Evolutionary conservation across 169 alveolate species (phyloP).

Genomic region (Plasmodium malariae): DNA sequence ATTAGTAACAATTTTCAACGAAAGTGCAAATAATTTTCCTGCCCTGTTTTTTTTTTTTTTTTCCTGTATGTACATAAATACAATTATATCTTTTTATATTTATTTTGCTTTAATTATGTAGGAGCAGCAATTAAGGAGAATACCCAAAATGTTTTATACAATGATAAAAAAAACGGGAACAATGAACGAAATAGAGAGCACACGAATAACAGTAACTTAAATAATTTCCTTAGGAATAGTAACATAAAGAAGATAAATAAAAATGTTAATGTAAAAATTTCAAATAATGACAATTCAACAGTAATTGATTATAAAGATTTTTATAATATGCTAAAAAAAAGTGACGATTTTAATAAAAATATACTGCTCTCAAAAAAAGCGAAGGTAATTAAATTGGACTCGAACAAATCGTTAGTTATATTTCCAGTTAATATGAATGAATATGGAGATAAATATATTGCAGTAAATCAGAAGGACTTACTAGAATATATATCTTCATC

Average conservation of each 20-base stretch:
- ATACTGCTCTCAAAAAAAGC: conserved; percentile 66
- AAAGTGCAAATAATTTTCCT: no score
- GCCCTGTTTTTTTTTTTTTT: not conserved
- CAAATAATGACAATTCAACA: conserved; percentile 11
- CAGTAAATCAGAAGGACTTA: conserved; percentile 64
- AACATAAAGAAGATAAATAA: conserved; percentile 8
- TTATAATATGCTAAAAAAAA: conserved; percentile 34
- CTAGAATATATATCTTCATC: conserved; percentile 72
- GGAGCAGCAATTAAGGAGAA: conserved; percentile 28
- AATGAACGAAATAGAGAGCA: not conserved
- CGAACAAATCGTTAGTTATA: conserved; percentile 66
- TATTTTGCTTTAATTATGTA: not conserved
- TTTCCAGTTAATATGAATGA: conserved; percentile 73
- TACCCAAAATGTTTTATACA: not conserved
- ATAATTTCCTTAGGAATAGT: not conserved
- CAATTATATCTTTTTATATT: not conserved
- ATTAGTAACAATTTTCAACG: no score
- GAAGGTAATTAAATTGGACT: conserved; percentile 58
- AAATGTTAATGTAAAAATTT: not conserved
- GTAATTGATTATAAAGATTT: conserved; percentile 29
- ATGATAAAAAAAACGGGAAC: not conserved
- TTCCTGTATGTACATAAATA: not conserved
- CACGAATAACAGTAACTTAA: not conserved
- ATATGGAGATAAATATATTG: conserved; percentile 73
- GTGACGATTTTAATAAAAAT: conserved; percentile 46